Conservation (phyloP, 192 early-diverging fungal species). For the Entophlyctis helioformis region DNA sequence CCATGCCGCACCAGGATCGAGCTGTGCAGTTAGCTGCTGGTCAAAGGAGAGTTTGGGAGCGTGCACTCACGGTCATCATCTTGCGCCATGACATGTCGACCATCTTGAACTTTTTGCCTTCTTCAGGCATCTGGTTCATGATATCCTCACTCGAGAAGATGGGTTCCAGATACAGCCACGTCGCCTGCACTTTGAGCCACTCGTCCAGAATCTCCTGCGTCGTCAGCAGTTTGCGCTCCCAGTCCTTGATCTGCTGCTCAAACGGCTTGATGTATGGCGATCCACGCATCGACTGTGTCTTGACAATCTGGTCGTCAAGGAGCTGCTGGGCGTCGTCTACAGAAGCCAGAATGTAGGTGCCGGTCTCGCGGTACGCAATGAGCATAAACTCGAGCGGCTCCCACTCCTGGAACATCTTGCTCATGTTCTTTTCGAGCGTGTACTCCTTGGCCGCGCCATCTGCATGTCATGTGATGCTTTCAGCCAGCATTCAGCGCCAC, state of each 20-base stretch:
- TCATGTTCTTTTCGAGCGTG: constrained; percentile 54
- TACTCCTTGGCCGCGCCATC: constrained; percentile 52
- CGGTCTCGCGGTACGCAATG: constrained; percentile 46
- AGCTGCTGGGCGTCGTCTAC: constrained; percentile 53
- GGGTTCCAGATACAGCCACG: constrained; percentile 53
- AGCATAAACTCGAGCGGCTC: constrained; percentile 38
- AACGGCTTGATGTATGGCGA: constrained; percentile 56
- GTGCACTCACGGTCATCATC: constrained; percentile 33
- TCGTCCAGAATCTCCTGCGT: constrained; percentile 54
- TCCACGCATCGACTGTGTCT: constrained; percentile 58
- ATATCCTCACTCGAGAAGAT: constrained; percentile 55
- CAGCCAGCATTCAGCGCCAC: too few relatives aligned
- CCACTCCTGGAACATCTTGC: constrained; percentile 49
- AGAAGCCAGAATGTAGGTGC: constrained; percentile 41
- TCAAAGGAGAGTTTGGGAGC: too few relatives aligned
- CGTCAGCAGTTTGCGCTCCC: constrained; percentile 40
- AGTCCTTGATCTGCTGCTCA: constrained; percentile 48
- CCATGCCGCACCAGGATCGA: neutral
- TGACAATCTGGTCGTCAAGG: constrained; percentile 55
- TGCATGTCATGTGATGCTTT: constrained; percentile 2
- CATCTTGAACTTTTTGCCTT: constrained; percentile 47
- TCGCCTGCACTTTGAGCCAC: constrained; percentile 57
- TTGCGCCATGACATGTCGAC: constrained; percentile 47
- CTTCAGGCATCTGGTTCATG: constrained; percentile 60
- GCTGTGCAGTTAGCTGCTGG: too few relatives aligned